A percentile compares a stretch with the other conserved stretches of the same genome.
phyloP scores from a whole-genome alignment of 2,329 filamentous ascomycete genomes.

The Harringtonia aguacate region DNA sequence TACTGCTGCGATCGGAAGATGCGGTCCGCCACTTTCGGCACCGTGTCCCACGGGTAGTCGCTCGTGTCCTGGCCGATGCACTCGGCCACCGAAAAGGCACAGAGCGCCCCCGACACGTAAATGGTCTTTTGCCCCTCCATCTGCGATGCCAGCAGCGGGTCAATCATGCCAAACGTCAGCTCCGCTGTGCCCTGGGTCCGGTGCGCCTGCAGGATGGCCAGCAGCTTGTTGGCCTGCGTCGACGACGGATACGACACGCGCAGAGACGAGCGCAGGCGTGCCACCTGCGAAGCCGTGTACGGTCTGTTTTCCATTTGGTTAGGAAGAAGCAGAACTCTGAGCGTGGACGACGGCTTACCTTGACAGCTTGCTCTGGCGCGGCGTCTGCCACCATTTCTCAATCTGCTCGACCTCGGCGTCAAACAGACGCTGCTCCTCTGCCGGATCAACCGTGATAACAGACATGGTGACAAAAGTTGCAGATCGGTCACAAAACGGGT shows the following conservation, averaged over 20 bases:
- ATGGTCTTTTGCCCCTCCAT: constrained; percentile 28
- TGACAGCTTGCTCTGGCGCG: constrained; percentile 16
- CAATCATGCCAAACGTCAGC: constrained; percentile 26
- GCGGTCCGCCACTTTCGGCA: constrained; percentile 27
- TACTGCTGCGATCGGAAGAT: constrained; percentile 27
- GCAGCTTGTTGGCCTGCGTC: constrained; percentile 24
- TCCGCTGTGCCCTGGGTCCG: constrained; percentile 21
- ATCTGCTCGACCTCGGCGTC: too few relatives aligned
- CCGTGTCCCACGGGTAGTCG: constrained; percentile 31
- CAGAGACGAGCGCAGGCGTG: constrained; percentile 20
- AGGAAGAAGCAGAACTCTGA: not conserved
- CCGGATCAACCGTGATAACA: too few relatives aligned
- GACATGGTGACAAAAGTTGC: too few relatives aligned
- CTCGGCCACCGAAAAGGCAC: constrained; percentile 24
- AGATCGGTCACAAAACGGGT: too few relatives aligned
- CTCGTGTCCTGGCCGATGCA: constrained; percentile 24
- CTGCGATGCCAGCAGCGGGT: constrained; percentile 22
- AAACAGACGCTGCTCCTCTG: too few relatives aligned
- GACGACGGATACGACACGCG: constrained; percentile 18
- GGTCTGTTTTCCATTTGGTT: constrained; percentile 11
- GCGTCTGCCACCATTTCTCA: too few relatives aligned
- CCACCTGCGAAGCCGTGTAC: constrained; percentile 21
- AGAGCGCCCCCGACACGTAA: constrained; percentile 28
- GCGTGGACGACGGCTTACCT: constrained; percentile 7
- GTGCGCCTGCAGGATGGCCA: constrained; percentile 23